Evolutionary conservation across 2,329 filamentous ascomycete species (phyloP).

Genomic region (Alternaria brassicicola): DNA sequence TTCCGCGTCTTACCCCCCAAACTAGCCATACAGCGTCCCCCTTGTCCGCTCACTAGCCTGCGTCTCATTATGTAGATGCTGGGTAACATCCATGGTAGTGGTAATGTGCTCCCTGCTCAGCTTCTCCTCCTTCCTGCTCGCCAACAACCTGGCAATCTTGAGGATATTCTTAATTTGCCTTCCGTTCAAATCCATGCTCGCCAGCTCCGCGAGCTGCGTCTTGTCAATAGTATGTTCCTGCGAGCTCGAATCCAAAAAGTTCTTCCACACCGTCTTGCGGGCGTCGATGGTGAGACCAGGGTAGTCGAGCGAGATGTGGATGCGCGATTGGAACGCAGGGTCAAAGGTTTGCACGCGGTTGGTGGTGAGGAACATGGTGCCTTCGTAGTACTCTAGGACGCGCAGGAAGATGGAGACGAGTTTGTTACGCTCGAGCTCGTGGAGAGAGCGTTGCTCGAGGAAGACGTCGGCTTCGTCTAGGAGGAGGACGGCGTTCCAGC

Average conservation of each 20-base stretch:
- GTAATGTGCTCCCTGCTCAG: conserved; percentile 40
- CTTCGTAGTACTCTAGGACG: conserved; percentile 44
- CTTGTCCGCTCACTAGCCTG: conserved; percentile 38
- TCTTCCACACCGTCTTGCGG: conserved; percentile 48
- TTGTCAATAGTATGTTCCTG: conserved; percentile 24
- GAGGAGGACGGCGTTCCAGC: conserved; percentile 63
- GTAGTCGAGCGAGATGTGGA: conserved; percentile 42
- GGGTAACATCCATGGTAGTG: conserved; percentile 48
- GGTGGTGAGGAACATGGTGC: conserved; percentile 45
- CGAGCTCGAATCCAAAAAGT: conserved; percentile 43
- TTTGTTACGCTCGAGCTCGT: conserved; percentile 45
- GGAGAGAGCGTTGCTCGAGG: conserved; percentile 57
- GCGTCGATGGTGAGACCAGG: conserved; percentile 30
- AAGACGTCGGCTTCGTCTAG: conserved; percentile 73
- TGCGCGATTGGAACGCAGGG: conserved; percentile 40
- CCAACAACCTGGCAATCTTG: conserved; percentile 39
- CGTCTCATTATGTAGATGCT: conserved; percentile 49
- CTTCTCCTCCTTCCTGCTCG: conserved; percentile 35
- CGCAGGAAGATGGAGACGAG: conserved; percentile 49
- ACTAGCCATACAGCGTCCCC: conserved; percentile 21
- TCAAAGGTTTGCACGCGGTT: conserved; percentile 44
- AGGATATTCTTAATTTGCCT: conserved; percentile 59
- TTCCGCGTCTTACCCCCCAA: too few relatives aligned
- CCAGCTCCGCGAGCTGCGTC: conserved; percentile 38
- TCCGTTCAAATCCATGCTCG: conserved; percentile 55